Evolutionary conservation across 495 filamentous ascomycete genomes (phyloP), one percentile per base, ranked within the genome.

Genomic region (Terfezia claveryi): DNA sequence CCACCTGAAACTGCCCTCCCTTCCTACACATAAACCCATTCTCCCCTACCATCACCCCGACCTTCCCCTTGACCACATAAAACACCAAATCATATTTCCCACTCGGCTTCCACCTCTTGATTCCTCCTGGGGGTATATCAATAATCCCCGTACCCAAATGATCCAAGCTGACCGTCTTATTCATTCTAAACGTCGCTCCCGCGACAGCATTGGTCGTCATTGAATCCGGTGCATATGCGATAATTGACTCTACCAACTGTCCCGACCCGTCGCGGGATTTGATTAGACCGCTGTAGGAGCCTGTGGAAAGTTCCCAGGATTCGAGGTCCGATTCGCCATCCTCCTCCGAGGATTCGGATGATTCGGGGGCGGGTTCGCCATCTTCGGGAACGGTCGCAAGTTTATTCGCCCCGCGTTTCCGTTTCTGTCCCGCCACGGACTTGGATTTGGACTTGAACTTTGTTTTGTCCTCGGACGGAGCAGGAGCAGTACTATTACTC

Each of bases 11-110:
- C 59, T 91, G 80, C 36, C 87, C 87, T 36, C 88, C 88, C 61
- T 83, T 84, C 11, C 81, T 76, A 56, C 93, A 84, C 57, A 80
- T 75, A 64, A 94, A 95, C 58, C 72, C 72, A n/a, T 78, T 83
- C n/a, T 82, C 80, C 57, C 83, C 82, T 11, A 96, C 76, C 51
- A 77, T 80, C 23, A 85, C 84, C 59, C 72, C 66, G 38, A 94
- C 86, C 51, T 79, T 75, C 8, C 91, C 91, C 20, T 72, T 67
- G 56, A 82, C 78, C 36, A 98, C 82, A 66, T 91, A 95, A 64
- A 98, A 95, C 0, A 82, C 81, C 80, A 96, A 85, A 59, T 94
- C 87, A 82, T 94, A 94, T 68, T 82, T 85, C 53, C 89, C 76
- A 5, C 81, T 80, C 62, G 93, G 94, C 72, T 96, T 98, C 16